Evolutionary conservation across 2,329 filamentous ascomycete genomes (phyloP).

Genomic region (Colletotrichum ledebouriae): DNA sequence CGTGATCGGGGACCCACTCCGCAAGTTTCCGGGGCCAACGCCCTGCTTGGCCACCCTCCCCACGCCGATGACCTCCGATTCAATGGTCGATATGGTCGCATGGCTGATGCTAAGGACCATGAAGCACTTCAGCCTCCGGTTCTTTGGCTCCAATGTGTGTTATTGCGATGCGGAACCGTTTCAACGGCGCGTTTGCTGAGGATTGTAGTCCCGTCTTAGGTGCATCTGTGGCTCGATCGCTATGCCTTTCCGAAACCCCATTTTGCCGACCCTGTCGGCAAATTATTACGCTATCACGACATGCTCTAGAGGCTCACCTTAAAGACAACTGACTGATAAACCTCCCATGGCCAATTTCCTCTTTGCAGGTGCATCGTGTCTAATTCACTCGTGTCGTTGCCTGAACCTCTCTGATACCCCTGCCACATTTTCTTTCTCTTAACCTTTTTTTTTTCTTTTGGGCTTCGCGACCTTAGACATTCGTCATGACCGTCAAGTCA

Average conservation of each 20-base stretch:
- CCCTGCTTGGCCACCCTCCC: constrained; percentile 4
- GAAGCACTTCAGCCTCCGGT: background rate
- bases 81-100: constrained; percentile 26
- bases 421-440: constrained; percentile 1
- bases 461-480: constrained; percentile 22
- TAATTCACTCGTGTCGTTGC: constrained; percentile 8
- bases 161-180: background rate
- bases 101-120: background rate
- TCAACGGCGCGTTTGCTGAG: background rate
- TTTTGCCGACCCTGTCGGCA: constrained; percentile 33
- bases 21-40: constrained; percentile 1
- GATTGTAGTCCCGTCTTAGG: background rate
- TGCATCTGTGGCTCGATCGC: constrained; percentile 19
- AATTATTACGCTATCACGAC: constrained; percentile 31
- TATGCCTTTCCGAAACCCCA: constrained; percentile 14
- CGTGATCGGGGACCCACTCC: constrained; percentile 41
- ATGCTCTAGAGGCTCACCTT: background rate
- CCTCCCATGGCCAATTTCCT: background rate
- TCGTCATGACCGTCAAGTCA: constrained; percentile 45
- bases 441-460: background rate
- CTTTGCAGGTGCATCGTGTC: background rate
- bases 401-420: constrained; percentile 20
- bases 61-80: constrained; percentile 17
- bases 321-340: constrained; percentile 15
- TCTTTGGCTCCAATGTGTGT: background rate